Percentiles rank a stretch among this genome's conserved stretches.
These are phyloP conservation scores for Tuber indicum DNA, from an alignment of 495 filamentous ascomycete species.

Conservation along the genomic window DNA sequence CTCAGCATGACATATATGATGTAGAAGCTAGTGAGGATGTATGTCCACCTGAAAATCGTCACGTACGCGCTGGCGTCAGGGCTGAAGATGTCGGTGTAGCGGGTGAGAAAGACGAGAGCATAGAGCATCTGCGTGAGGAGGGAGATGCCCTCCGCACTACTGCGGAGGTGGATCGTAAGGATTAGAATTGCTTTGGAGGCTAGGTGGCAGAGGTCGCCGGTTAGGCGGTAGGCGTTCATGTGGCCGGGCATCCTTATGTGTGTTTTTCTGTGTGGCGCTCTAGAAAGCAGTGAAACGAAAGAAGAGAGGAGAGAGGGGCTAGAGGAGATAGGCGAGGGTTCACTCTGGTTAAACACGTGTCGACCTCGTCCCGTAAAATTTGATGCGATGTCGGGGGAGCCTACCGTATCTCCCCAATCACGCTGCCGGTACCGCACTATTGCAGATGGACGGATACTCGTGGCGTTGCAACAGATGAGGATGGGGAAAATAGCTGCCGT, in stretches of 20 bases:
- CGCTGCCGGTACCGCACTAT: neutral
- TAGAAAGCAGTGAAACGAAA: neutral
- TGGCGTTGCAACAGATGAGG: neutral
- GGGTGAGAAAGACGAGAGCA: conserved; percentile 71
- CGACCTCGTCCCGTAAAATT: neutral
- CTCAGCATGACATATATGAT: conserved; percentile 80
- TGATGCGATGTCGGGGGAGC: neutral
- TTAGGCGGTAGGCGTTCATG: conserved; percentile 65
- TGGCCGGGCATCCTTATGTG: neutral
- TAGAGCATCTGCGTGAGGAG: conserved; percentile 90
- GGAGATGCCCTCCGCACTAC: conserved; percentile 91
- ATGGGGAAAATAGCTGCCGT: neutral
- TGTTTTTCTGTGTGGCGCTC: neutral
- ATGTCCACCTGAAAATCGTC: conserved; percentile 76
- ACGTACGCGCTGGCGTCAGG: conserved; percentile 52
- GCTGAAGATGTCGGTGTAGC: conserved; percentile 78
- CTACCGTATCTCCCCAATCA: neutral
- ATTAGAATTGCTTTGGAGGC: conserved; percentile 82
- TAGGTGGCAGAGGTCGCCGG: conserved; percentile 77
- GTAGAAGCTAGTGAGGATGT: conserved; percentile 76
- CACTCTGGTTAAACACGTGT: neutral
- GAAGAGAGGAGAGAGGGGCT: neutral
- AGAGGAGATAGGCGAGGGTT: neutral
- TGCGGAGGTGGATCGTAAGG: conserved; percentile 81
- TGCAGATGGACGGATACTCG: neutral